Percentiles rank a stretch among this genome's conserved stretches.
These are phyloP conservation scores for Candida michaelii DNA, from an alignment of 805 yeast species.

Conservation along the genomic window DNA sequence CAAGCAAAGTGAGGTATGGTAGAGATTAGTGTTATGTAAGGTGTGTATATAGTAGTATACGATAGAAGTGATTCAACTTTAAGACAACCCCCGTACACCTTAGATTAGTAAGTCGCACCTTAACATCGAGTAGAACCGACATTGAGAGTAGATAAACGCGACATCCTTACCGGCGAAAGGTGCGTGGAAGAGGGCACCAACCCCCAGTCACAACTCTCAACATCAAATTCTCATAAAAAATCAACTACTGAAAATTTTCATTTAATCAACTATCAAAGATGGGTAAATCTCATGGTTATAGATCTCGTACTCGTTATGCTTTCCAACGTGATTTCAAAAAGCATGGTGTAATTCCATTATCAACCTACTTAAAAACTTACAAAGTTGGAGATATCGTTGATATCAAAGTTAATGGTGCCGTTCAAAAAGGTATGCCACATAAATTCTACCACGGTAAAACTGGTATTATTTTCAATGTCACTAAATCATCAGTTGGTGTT, in stretches of 20 bases:
- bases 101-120: too few relatives aligned
- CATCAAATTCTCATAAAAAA: conserved; percentile 1
- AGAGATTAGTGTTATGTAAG: too few relatives aligned
- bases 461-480: conserved; percentile 98
- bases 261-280: conserved; percentile 4
- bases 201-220: background rate
- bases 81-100: too few relatives aligned
- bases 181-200: too few relatives aligned
- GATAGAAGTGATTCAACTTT: too few relatives aligned
- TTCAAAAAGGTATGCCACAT: conserved; percentile 99
- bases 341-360: conserved; percentile 92
- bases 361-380: conserved; percentile 97
- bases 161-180: too few relatives aligned
- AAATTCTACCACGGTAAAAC: conserved; percentile 99
- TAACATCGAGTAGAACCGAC: too few relatives aligned
- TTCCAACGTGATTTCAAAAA: conserved; percentile 99
- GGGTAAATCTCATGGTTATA: conserved; percentile 76
- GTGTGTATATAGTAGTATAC: background rate
- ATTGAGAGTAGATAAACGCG: too few relatives aligned
- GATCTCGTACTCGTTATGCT: conserved; percentile 99
- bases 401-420: conserved; percentile 98
- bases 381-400: conserved; percentile 99
- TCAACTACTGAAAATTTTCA: conserved; percentile 6
- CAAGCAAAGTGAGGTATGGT: too few relatives aligned
- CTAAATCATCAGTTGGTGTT: conserved; percentile 98